Evolutionary conservation across 75 land plant species (phyloP).

Genomic region (Ceratopteris richardii): DNA sequence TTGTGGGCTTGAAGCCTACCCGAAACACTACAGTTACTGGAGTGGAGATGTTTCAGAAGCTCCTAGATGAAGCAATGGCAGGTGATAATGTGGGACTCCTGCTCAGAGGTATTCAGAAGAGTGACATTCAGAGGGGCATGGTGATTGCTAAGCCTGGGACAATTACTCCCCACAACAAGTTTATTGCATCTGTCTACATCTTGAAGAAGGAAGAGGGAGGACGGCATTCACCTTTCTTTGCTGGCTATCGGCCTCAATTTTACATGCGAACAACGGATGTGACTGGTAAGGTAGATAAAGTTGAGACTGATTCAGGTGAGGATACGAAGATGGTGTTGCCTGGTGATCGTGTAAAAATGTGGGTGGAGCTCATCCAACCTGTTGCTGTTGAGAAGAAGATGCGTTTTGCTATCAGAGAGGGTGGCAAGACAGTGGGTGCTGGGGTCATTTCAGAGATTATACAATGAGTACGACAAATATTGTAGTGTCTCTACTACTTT

Average conservation of each 20-base stretch:
- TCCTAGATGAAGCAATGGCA: constrained; percentile 72
- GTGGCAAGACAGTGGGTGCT: constrained; percentile 90
- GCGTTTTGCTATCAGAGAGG: constrained; percentile 97
- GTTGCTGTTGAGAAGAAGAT: constrained; percentile 89
- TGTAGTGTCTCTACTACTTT: too few species aligned
- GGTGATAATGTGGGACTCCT: constrained; percentile 84
- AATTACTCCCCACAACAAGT: constrained; percentile 68
- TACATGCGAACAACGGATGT: constrained; percentile 97
- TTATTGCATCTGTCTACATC: constrained; percentile 65
- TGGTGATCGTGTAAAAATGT: constrained; percentile 90
- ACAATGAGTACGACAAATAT: constrained; percentile 26
- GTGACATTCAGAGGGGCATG: constrained; percentile 79
- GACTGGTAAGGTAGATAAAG: constrained; percentile 63
- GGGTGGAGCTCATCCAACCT: constrained; percentile 67
- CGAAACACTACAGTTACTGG: constrained; percentile 82
- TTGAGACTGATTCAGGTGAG: constrained; percentile 85
- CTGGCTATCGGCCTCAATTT: constrained; percentile 80
- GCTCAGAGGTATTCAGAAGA: constrained; percentile 64
- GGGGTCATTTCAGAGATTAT: constrained; percentile 70
- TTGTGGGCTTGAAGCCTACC: constrained; percentile 78
- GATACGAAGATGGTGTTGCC: constrained; percentile 99
- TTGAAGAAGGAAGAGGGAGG: constrained; percentile 93
- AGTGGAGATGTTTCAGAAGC: constrained; percentile 95
- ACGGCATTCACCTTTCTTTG: constrained; percentile 78
- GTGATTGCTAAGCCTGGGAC: constrained; percentile 80